Evolutionary conservation across 495 filamentous ascomycete genomes (phyloP).

Genomic region (Diplogelasinospora grovesii): DNA sequence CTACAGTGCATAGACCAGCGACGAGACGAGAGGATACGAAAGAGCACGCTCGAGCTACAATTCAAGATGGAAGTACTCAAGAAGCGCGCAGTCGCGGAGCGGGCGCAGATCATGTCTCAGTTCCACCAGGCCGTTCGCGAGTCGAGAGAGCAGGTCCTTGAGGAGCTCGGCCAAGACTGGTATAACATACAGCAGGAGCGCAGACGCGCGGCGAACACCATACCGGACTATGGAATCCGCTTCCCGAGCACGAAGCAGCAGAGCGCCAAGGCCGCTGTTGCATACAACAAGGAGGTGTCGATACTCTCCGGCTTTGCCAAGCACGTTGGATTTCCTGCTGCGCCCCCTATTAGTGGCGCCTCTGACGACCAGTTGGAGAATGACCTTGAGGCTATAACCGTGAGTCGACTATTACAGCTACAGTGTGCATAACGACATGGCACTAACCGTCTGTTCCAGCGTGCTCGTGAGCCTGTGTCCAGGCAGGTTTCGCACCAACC

Average conservation of each 20-base stretch:
- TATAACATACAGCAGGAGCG: slow-evolving; percentile 90
- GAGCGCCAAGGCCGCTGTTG: slow-evolving; percentile 69
- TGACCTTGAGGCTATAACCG: slow-evolving; percentile 83
- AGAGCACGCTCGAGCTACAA: slow-evolving; percentile 62
- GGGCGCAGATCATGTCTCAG: slow-evolving; percentile 76
- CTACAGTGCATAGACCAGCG: slow-evolving; percentile 75
- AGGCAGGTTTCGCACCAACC: slow-evolving; percentile 9
- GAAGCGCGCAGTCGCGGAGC: slow-evolving; percentile 67
- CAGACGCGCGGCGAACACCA: slow-evolving; percentile 70
- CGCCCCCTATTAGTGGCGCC: slow-evolving; percentile 69
- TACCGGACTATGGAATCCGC: slow-evolving; percentile 69
- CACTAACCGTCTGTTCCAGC: slow-evolving; percentile 24
- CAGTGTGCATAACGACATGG: not conserved
- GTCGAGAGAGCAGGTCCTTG: slow-evolving; percentile 70
- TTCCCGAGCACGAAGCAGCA: slow-evolving; percentile 65
- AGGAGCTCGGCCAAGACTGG: slow-evolving; percentile 73
- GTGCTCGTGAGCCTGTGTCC: slow-evolving; percentile 26
- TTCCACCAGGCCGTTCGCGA: slow-evolving; percentile 80
- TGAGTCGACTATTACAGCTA: slow-evolving; percentile 42
- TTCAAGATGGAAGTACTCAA: slow-evolving; percentile 67
- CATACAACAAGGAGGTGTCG: slow-evolving; percentile 90
- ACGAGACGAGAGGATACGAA: slow-evolving; percentile 68
- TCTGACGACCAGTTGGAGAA: slow-evolving; percentile 70
- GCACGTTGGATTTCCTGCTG: slow-evolving; percentile 90
- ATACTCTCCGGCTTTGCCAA: slow-evolving; percentile 86